A percentile compares a stretch with the other conserved stretches of the same genome.
Conservation (phyloP, 192 early-diverging fungal species). For the Coemansia sp. region DNA sequence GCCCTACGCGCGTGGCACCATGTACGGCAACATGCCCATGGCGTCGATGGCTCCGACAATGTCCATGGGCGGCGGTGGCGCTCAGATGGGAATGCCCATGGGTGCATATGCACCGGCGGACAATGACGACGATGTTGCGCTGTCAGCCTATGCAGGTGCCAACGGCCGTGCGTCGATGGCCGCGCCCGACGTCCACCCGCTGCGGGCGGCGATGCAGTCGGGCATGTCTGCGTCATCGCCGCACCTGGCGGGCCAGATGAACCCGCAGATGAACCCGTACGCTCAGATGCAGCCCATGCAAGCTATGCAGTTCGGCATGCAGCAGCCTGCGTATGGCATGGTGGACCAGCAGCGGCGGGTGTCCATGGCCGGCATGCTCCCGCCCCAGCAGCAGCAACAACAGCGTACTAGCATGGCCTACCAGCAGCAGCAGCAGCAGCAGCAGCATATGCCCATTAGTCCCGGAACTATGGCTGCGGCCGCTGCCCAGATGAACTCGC, state of each 20-base stretch:
- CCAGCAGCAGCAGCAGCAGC: neutral
- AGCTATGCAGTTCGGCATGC: slow-evolving; percentile 21
- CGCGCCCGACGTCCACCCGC: slow-evolving; percentile 36
- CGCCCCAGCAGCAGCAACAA: neutral
- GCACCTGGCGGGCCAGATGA: slow-evolving; percentile 25
- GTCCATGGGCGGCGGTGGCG: neutral
- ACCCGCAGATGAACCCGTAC: slow-evolving; percentile 18
- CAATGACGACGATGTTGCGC: slow-evolving; percentile 42
- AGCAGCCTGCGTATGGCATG: slow-evolving; percentile 2
- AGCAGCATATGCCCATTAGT: slow-evolving; percentile 7
- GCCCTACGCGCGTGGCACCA: slow-evolving; percentile 31
- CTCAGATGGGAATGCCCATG: slow-evolving; percentile 5
- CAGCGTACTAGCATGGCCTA: slow-evolving; percentile 4
- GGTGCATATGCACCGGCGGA: slow-evolving; percentile 4
- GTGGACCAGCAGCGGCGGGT: slow-evolving; percentile 41
- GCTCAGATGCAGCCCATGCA: slow-evolving; percentile 27
- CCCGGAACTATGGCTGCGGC: no score
- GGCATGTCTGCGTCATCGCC: slow-evolving; percentile 48
- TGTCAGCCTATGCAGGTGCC: slow-evolving; percentile 34
- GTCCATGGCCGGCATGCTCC: slow-evolving; percentile 12
- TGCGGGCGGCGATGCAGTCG: slow-evolving; percentile 50
- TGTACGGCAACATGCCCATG: slow-evolving; percentile 27
- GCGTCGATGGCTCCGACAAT: neutral
- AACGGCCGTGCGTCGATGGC: slow-evolving; percentile 38
- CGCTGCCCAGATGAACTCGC: slow-evolving; percentile 11